phyloP scores from a whole-genome alignment of 192 early-diverging fungal species.

The Umbelopsis sp. region DNA sequence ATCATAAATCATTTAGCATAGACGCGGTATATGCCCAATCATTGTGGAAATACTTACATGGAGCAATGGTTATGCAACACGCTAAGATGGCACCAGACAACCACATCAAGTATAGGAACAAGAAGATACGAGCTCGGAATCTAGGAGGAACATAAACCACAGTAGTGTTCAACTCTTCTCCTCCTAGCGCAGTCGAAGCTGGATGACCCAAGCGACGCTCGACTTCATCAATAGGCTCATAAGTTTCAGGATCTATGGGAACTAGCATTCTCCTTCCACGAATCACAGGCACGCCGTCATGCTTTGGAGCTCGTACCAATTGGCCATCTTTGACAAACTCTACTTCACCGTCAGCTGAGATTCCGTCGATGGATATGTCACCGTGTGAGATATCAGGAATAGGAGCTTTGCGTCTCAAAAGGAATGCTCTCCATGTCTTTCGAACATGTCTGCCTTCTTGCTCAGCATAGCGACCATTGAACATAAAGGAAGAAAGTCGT shows the following conservation, averaged over 20 bases:
- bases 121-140: conserved; percentile 53
- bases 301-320: conserved; percentile 81
- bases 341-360: conserved; percentile 47
- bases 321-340: conserved; percentile 64
- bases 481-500: conserved; percentile 83
- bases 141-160: conserved; percentile 83
- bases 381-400: conserved; percentile 53
- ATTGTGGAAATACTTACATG: conserved; percentile 50
- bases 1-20: background rate
- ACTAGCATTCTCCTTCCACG: conserved; percentile 81
- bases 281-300: conserved; percentile 82
- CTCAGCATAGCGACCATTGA: conserved; percentile 63
- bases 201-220: conserved; percentile 67
- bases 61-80: conserved; percentile 48
- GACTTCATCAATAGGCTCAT: conserved; percentile 53
- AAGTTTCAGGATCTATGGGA: conserved; percentile 60
- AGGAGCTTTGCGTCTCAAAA: conserved; percentile 49
- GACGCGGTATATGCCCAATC: background rate
- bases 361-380: conserved; percentile 45
- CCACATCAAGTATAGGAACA: conserved; percentile 58
- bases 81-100: conserved; percentile 51
- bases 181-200: conserved; percentile 43
- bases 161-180: conserved; percentile 66
- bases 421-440: conserved; percentile 52
- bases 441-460: conserved; percentile 76